Percentiles rank a stretch among this genome's conserved stretches.
Conservation (phyloP, 1,284 basidiomycete genomes). For the Pascua guehoae region DNA sequence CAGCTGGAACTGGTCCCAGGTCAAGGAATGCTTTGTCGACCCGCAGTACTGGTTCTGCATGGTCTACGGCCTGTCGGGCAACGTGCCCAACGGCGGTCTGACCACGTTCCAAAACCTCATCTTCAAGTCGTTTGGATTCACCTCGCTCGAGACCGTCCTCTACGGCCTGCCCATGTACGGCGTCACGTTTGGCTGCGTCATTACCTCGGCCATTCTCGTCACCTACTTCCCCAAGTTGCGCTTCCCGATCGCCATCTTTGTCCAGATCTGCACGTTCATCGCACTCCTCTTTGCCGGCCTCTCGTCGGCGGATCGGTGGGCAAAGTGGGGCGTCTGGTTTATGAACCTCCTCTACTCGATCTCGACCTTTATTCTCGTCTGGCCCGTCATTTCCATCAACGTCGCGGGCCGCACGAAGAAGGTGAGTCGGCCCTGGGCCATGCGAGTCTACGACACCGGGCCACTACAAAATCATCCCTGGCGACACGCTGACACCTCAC, state of each 20-base stretch:
- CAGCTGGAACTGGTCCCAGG: constrained; percentile 21
- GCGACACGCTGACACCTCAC: too few species aligned
- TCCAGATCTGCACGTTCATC: constrained; percentile 12
- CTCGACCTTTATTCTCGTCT: constrained; percentile 17
- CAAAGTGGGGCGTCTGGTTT: constrained; percentile 21
- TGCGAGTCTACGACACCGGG: too few species aligned
- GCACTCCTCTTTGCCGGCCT: constrained; percentile 26
- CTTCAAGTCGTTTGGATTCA: constrained; percentile 20
- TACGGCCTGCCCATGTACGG: constrained; percentile 22
- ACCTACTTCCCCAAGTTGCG: constrained; percentile 17
- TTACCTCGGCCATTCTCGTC: constrained; percentile 15
- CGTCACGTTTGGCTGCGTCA: constrained; percentile 16
- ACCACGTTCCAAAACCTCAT: constrained; percentile 17
- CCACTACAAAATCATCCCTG: too few species aligned
- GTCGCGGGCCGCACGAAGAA: constrained; percentile 20
- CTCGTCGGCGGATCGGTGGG: constrained; percentile 18
- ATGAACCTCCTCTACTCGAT: constrained; percentile 15
- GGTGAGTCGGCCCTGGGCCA: too few species aligned
- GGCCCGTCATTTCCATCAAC: constrained; percentile 15
- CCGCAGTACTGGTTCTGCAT: constrained; percentile 22
- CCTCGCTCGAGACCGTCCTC: constrained; percentile 21
- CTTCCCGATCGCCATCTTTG: constrained; percentile 24
- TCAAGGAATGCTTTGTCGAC: constrained; percentile 18
- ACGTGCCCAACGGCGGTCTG: constrained; percentile 30
- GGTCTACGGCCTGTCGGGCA: constrained; percentile 18